Evolutionary conservation across 768 basidiomycete genomes (phyloP), one percentile per base, ranked within the genome.

Genomic region (Mycena rebaudengoi): DNA sequence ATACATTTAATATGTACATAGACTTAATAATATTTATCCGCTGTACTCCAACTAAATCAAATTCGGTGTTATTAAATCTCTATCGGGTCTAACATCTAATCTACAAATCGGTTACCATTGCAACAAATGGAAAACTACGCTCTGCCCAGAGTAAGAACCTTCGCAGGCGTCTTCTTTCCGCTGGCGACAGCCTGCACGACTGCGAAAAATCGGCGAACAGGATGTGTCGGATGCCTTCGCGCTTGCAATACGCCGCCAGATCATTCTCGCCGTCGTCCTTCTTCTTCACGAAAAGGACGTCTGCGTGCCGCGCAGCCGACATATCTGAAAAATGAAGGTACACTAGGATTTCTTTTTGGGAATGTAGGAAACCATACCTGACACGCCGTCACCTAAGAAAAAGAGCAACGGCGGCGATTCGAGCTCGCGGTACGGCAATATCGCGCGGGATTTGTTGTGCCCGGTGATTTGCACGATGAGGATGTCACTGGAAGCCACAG

Each of bases 301-400:
- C 96, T 18, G 98, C 95, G 70, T 96, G 93, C 60, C 82, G 83
- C 0, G 98, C 98, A 4, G 98, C 97, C 10, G 94, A 96, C 76
- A 98, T 86, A 75, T 98, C 96, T 94, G 74, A n/a, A n/a, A n/a
- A n/a, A n/a, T n/a, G n/a, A n/a, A n/a, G n/a, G n/a, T n/a, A n/a
- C n/a, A n/a, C n/a, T n/a, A n/a, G n/a, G n/a, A n/a, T n/a, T n/a
- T n/a, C 44, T 23, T n/a, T 23, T 30, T 14, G 13, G 49, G 21
- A 30, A n/a, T n/a, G n/a, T n/a, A n/a, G n/a, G 21, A 11, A 60
- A 28, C 78, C 85, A 40, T 61, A 93, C 95, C 95, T 58, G 94
- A 96, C 49, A 98, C 98, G 32, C 98, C 98, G 74, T 99, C 98
- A 0, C 98, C 98, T 66, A 98, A 96, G 86, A 98, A 99, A 79